Conservation (phyloP, 306 rosid species). For the Echinosophora koreensis region DNA sequence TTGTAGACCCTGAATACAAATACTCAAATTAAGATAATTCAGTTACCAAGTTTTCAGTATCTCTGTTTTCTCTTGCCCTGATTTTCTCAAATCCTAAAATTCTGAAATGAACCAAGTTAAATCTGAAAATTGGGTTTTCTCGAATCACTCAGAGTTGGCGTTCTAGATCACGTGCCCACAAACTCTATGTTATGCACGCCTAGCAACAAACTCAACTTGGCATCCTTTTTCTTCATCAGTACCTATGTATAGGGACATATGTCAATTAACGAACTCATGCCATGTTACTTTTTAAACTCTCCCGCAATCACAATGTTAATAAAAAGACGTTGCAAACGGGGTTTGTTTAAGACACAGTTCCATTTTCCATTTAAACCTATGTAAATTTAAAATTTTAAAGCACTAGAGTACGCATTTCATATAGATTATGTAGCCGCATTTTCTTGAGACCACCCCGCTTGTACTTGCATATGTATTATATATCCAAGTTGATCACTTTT, state of each 20-base stretch:
- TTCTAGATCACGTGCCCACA: slow-evolving; percentile 18
- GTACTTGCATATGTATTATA: slow-evolving; percentile 44
- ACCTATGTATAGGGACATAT: slow-evolving; percentile 16
- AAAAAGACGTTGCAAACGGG: neutral
- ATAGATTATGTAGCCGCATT: slow-evolving; percentile 45
- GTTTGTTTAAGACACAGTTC: neutral
- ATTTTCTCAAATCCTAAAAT: too few relatives aligned
- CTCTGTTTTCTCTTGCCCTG: too few relatives aligned
- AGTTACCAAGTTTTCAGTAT: too few relatives aligned
- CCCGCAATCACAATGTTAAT: slow-evolving; percentile 16
- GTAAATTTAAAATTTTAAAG: slow-evolving; percentile 23
- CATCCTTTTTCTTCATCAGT: slow-evolving; percentile 3
- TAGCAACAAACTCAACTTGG: slow-evolving; percentile 14
- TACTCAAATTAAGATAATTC: too few relatives aligned
- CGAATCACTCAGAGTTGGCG: slow-evolving; percentile 2
- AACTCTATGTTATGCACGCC: slow-evolving; percentile 24
- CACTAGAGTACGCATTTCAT: slow-evolving; percentile 9
- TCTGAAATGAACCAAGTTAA: too few relatives aligned
- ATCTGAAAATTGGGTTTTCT: neutral
- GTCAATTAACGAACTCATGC: slow-evolving; percentile 14
- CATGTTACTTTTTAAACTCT: slow-evolving; percentile 4
- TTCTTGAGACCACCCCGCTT: slow-evolving; percentile 50
- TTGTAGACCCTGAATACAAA: too few relatives aligned
- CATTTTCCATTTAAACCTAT: neutral
- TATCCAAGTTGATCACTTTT: slow-evolving; percentile 29